Percentiles rank a stretch among this genome's conserved stretches.
These are phyloP conservation scores for Tricladium varicosporioides DNA, from an alignment of 2,329 filamentous ascomycete species.

Conservation along the genomic window DNA sequence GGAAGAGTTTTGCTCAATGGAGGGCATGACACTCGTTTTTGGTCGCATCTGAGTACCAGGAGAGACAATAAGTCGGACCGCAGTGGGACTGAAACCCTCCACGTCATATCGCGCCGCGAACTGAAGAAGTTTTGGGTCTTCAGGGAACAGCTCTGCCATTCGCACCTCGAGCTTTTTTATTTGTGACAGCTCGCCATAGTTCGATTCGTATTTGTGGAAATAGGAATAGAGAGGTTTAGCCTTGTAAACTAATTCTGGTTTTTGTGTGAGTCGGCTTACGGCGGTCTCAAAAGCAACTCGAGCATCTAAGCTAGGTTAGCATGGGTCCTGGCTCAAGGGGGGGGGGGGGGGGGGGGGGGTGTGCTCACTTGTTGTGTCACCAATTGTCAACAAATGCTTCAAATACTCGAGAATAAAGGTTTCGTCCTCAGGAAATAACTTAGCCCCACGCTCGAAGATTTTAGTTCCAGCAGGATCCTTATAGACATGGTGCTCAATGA, in stretches of 20 bases:
- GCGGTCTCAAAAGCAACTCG: constrained; percentile 95
- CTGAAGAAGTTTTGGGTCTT: constrained; percentile 72
- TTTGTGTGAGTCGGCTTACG: constrained; percentile 76
- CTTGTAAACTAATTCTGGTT: constrained; percentile 70
- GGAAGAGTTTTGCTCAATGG: constrained; percentile 50
- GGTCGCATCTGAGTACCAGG: constrained; percentile 73
- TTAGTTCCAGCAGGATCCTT: constrained; percentile 89
- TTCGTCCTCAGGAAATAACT: constrained; percentile 91
- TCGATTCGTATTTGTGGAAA: constrained; percentile 93
- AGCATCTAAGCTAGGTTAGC: constrained; percentile 61
- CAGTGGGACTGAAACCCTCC: constrained; percentile 76
- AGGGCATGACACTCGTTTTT: constrained; percentile 50
- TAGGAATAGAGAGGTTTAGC: constrained; percentile 85
- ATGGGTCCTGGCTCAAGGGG: neutral
- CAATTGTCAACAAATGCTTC: constrained; percentile 88
- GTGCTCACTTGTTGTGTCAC: constrained; percentile 85
- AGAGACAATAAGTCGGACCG: constrained; percentile 79
- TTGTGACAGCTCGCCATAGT: constrained; percentile 88
- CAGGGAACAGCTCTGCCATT: constrained; percentile 91
- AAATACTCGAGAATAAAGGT: constrained; percentile 93
- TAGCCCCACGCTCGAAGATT: constrained; percentile 92
- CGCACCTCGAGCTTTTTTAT: constrained; percentile 87
- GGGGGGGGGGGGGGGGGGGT: no score
- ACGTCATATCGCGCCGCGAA: constrained; percentile 76
- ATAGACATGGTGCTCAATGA: constrained; percentile 95